Evolutionary conservation across 2,329 filamentous ascomycete genomes (phyloP), one percentile per base, ranked within the genome.

Genomic region (Cytospora leucostoma): DNA sequence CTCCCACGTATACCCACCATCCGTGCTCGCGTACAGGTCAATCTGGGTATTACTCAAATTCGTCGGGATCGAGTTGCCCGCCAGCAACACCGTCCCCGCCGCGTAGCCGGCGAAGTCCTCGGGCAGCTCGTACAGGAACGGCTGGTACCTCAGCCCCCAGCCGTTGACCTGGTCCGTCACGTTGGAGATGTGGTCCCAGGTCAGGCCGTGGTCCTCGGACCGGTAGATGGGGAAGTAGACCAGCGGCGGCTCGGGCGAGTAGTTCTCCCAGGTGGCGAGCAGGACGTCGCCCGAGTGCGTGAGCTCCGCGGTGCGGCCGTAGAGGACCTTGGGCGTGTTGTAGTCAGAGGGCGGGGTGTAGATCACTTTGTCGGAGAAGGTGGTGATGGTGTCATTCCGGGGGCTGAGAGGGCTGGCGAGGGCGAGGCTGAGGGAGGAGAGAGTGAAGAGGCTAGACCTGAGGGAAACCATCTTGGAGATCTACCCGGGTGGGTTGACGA

Each of bases 131-230:
- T 89, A 90, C 15, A 92, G 77, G 72, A 85, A 84, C 0, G 89
- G 89, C 69, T 92, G 89, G 70, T 90, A 91, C 35, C 88, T 82
- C 62, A 91, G 72, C 17, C 89, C 89, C 76, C 84, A 86, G 50
- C 82, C 82, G 67, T 89, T 87, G 37, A 82, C 84, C 56, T 83
- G 79, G 71, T 92, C 89, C 15, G 84, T 77, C 11, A 91, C 84
- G 17, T 80, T 80, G 5, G 86, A 85, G 56, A 89, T 77, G 70
- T 88, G 82, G 17, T 79, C 78, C 89, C 89, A 92, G 1, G 82
- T 86, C 59, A 77, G 70, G 13, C 85, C 85, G 40, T 78, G 74
- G 69, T 88, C 83, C n/a, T 70, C 74, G 47, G 81, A 84, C 66
- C 77, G 74, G 69, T 77, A 83, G 67, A 85, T 80, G 61, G 82